Conservation (phyloP, 306 rosid genomes). For the Prunus kanzakura region DNA sequence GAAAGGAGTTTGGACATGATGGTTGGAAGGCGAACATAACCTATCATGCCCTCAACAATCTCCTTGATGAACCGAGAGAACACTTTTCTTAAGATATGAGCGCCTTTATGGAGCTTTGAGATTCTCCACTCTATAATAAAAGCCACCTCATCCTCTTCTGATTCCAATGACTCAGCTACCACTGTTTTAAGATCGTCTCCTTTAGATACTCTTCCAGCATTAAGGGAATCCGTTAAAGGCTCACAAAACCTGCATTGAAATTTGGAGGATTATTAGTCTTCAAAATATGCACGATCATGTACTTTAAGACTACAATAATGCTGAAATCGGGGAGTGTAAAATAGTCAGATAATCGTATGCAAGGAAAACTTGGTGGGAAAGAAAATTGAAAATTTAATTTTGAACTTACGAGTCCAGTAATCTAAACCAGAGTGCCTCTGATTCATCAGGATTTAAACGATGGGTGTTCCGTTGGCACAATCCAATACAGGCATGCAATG, state of each 20-base stretch:
- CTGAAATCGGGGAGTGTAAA: not conserved
- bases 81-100: constrained; percentile 65
- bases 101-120: constrained; percentile 46
- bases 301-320: not conserved
- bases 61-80: constrained; percentile 83
- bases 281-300: not conserved
- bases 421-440: constrained; percentile 93
- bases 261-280: constrained; percentile 21
- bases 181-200: constrained; percentile 39
- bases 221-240: constrained; percentile 65
- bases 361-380: constrained; percentile 9
- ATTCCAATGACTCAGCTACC: constrained; percentile 38
- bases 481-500: constrained; percentile 80
- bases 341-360: not conserved
- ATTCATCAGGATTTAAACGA: constrained; percentile 89
- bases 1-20: constrained; percentile 95
- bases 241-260: constrained; percentile 70
- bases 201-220: constrained; percentile 38
- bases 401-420: constrained; percentile 88
- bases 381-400: constrained; percentile 15
- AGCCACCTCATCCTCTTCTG: constrained; percentile 44
- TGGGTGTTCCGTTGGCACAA: constrained; percentile 98
- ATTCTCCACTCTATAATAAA: constrained; percentile 72
- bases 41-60: constrained; percentile 97
- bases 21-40: constrained; percentile 86